These are phyloP conservation scores for Nakaseomyces bracarensis DNA, from an alignment of 1,139 yeast genomes.

Conservation along the genomic window DNA sequence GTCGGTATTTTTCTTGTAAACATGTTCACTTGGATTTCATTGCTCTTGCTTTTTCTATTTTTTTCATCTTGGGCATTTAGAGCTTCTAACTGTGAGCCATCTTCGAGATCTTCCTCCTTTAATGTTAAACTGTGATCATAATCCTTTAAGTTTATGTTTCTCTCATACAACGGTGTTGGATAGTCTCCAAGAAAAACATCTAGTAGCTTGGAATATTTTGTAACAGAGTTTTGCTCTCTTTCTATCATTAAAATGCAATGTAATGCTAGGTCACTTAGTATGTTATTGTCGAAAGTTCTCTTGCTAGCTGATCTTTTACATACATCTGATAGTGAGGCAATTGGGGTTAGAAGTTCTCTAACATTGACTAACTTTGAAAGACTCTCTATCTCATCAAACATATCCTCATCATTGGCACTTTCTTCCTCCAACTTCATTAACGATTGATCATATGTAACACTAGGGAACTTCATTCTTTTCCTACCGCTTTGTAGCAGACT, in stretches of 20 bases:
- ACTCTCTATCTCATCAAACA: slow-evolving; percentile 34
- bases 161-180: slow-evolving; percentile 57
- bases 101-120: slow-evolving; percentile 21
- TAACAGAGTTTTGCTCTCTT: slow-evolving; percentile 68
- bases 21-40: slow-evolving; percentile 4
- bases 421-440: slow-evolving; percentile 15
- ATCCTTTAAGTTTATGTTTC: slow-evolving; percentile 54
- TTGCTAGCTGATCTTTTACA: slow-evolving; percentile 63
- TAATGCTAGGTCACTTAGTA: slow-evolving; percentile 48
- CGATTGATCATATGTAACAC: slow-evolving; percentile 20
- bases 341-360: slow-evolving; percentile 60
- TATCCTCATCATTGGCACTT: slow-evolving; percentile 24
- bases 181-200: slow-evolving; percentile 83
- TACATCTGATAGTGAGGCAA: slow-evolving; percentile 72
- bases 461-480: slow-evolving; percentile 27
- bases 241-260: slow-evolving; percentile 73
- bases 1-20: slow-evolving; percentile 6
- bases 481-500: slow-evolving; percentile 25
- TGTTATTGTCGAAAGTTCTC: slow-evolving; percentile 50
- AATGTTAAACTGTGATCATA: slow-evolving; percentile 52
- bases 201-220: slow-evolving; percentile 60
- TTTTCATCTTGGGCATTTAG: background rate
- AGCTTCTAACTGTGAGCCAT: slow-evolving; percentile 15
- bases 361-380: slow-evolving; percentile 37
- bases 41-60: background rate